Base-by-base conservation (phyloP, 2,329 filamentous ascomycete species). In the Periconia macrospinosa region DNA sequence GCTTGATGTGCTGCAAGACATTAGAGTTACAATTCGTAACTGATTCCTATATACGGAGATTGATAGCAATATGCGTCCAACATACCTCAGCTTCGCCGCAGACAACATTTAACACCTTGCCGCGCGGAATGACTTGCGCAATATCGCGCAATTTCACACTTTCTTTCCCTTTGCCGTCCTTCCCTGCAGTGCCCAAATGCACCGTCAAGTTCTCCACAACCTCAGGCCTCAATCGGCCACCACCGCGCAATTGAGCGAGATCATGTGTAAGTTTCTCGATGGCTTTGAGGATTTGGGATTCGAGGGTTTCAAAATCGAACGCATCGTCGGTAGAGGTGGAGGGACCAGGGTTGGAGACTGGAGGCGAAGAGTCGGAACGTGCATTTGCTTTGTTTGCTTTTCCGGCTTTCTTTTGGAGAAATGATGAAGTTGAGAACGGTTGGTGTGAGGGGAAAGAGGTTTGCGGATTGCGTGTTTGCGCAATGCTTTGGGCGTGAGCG, bases 81-180 rank as follows among this genome's bases (percentile, higher is more conserved):
- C 80, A 62, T 68, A 88, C 86, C 54, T 84, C 82, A 63, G 84
- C 81, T 64, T 90, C 87, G 14, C 85, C 83, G 40, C 83, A 84
- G 19, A 88, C 69, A n/a, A 90, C 76, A 54, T 83, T 81, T 30
- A 89, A 70, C 61, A 79, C 79, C 51, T 86, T 73, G 11, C 86
- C 86, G 63, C 86, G 86, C 0, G 85, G 84, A 40, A 89, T 77
- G 15, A 90, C 84, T 66, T 88, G 86, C 2, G 86, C 87, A 52
- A 90, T 65, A 65, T 89, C 86, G 10, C 81, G 79, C 47, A 90
- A 62, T 57, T 75, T 79, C 46, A 83, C 78, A 1, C 73, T 81
- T 54, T 82, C 76, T 54, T 81, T 83, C 41, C 64, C 66, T 18
- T 44, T 27, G 11, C 54, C 54, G 5, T 56, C 54, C n/a, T 65